Conservation (phyloP, 1,139 yeast genomes). For the Protomyces macrosporus region DNA sequence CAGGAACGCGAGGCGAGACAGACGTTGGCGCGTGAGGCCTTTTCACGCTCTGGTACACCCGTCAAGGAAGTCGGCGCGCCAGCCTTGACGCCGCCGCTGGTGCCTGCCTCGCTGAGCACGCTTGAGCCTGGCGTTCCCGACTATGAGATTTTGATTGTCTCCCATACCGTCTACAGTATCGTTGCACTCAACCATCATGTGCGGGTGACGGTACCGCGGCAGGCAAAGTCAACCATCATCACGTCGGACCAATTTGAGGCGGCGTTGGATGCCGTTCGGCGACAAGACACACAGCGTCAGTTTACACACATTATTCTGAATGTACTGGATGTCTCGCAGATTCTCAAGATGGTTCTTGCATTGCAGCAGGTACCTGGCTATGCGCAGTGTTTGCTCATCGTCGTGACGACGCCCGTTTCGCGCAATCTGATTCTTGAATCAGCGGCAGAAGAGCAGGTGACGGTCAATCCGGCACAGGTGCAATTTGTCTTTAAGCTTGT, state of each 20-base stretch:
- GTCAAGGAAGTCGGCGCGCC: not conserved
- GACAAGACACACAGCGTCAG: not conserved
- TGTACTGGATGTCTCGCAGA: slow-evolving; percentile 33
- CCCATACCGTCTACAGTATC: slow-evolving; percentile 37
- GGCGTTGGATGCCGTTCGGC: slow-evolving; percentile 20
- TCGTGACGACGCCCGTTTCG: slow-evolving; percentile 38
- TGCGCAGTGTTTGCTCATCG: slow-evolving; percentile 34
- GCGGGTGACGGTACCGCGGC: slow-evolving; percentile 35
- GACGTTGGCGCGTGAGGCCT: slow-evolving; percentile 19
- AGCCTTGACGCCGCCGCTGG: slow-evolving; percentile 7
- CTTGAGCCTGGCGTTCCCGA: not conserved
- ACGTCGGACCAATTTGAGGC: slow-evolving; percentile 28
- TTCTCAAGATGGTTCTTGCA: slow-evolving; percentile 31
- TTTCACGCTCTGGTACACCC: not conserved
- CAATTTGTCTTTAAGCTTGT: slow-evolving; percentile 30
- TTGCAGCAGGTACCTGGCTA: slow-evolving; percentile 23
- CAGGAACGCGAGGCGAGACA: slow-evolving; percentile 20
- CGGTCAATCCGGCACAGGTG: not conserved
- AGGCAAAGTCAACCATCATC: slow-evolving; percentile 26
- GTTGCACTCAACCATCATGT: slow-evolving; percentile 38
- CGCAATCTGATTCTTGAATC: slow-evolving; percentile 33
- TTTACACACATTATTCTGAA: slow-evolving; percentile 40
- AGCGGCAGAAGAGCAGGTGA: slow-evolving; percentile 16
- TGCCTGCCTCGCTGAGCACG: not conserved
- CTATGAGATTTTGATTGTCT: slow-evolving; percentile 35